Percentiles rank a stretch among this genome's conserved stretches.
These are phyloP conservation scores for Thelonectria olida DNA, from an alignment of 2,329 filamentous ascomycete species.

Conservation along the genomic window DNA sequence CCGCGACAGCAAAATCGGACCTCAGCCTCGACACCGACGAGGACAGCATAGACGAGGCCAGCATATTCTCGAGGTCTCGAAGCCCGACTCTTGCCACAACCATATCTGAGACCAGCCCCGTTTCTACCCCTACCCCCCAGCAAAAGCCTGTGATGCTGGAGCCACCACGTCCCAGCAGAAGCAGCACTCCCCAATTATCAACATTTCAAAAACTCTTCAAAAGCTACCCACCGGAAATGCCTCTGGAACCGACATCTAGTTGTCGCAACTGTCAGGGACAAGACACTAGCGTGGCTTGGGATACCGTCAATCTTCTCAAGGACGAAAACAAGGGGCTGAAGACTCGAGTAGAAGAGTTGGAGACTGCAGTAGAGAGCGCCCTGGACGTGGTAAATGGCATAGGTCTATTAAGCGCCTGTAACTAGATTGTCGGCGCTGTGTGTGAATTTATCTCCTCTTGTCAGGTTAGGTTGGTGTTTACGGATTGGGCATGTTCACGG, in stretches of 20 bases:
- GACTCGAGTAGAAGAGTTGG: conserved; percentile 65
- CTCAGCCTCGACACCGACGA: conserved; percentile 62
- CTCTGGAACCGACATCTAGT: conserved; percentile 29
- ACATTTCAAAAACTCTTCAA: conserved; percentile 54
- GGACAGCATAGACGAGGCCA: conserved; percentile 58
- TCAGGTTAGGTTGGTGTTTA: conserved; percentile 29
- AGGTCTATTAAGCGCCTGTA: conserved; percentile 47
- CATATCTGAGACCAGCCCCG: conserved; percentile 43
- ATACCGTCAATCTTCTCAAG: conserved; percentile 68
- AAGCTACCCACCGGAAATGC: conserved; percentile 50
- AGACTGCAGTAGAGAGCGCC: conserved; percentile 68
- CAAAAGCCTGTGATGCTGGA: conserved; percentile 39
- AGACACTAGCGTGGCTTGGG: conserved; percentile 69
- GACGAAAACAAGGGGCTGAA: conserved; percentile 72
- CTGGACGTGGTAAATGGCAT: conserved; percentile 68
- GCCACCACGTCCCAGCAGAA: conserved; percentile 43
- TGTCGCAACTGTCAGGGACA: conserved; percentile 68
- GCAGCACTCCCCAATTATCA: conserved; percentile 42
- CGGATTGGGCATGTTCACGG: conserved; percentile 24
- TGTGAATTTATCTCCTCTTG: background rate
- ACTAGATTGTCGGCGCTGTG: conserved; percentile 1
- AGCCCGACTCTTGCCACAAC: conserved; percentile 62
- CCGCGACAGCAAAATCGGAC: conserved; percentile 54
- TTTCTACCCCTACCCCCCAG: conserved; percentile 28
- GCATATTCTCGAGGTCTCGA: conserved; percentile 68